phyloP scores from a whole-genome alignment of 495 filamentous ascomycete species.

The Chaetomidium leptoderma region DNA sequence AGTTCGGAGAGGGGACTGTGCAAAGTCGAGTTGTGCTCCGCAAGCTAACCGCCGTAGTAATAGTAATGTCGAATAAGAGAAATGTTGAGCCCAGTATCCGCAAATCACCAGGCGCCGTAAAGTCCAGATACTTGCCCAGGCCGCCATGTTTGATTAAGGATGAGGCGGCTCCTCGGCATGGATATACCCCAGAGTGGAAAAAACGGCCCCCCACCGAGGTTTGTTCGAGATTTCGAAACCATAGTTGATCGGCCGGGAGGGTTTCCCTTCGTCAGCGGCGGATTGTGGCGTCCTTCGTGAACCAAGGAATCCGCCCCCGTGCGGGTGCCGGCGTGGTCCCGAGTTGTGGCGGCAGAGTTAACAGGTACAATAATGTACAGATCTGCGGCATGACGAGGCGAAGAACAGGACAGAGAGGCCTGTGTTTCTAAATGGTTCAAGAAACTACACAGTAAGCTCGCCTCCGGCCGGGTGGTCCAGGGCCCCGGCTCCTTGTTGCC shows the following conservation, averaged over 20 bases:
- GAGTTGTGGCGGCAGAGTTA: background rate
- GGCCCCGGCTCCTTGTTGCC: background rate
- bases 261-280: background rate
- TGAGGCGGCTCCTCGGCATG: background rate
- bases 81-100: no score
- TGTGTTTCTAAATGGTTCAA: no score
- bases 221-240: background rate
- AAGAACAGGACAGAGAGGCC: no score
- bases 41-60: no score
- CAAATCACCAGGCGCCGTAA: no score
- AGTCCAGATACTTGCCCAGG: no score
- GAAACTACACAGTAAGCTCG: no score
- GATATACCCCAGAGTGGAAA: background rate
- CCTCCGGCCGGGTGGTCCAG: background rate
- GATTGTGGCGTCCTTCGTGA: background rate
- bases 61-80: no score
- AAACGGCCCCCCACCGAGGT: background rate
- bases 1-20: no score
- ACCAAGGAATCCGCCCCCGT: background rate
- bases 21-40: no score
- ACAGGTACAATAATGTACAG: no score
- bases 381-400: no score
- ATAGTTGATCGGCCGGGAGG: background rate
- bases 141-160: background rate
- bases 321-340: background rate